Conservation (phyloP, 331 rosid genomes). For the Quercus phellos region DNA sequence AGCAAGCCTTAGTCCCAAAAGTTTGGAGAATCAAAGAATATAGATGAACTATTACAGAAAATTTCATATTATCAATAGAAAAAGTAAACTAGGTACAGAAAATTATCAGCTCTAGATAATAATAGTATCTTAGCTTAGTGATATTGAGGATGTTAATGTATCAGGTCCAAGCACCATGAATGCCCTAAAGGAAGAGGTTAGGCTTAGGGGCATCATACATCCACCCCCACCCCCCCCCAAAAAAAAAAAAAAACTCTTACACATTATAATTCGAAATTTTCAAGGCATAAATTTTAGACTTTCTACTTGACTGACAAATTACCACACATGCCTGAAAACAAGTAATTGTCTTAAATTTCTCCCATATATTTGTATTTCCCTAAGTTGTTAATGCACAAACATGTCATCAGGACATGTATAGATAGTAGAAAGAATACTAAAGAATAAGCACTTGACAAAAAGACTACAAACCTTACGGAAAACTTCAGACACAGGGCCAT, state of each 20-base stretch:
- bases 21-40: too few species aligned
- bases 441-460: constrained; percentile 4
- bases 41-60: too few species aligned
- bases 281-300: neutral
- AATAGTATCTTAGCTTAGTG: neutral
- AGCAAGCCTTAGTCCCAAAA: too few species aligned
- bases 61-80: neutral
- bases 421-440: neutral
- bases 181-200: neutral
- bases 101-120: neutral
- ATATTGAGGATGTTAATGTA: neutral
- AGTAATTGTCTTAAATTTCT: neutral
- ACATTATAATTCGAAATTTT: neutral
- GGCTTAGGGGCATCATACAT: neutral
- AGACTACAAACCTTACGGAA: constrained; percentile 63
- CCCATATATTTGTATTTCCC: neutral
- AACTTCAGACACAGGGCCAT: constrained; percentile 83
- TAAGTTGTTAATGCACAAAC: neutral
- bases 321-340: neutral
- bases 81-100: neutral
- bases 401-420: too few species aligned
- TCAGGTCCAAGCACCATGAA: neutral
- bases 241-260: neutral
- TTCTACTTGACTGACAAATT: neutral
- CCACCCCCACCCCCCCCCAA: accelerated